Evolutionary conservation across 2,329 filamentous ascomycete genomes (phyloP).

Genomic region (Aureobasidium zeae): DNA sequence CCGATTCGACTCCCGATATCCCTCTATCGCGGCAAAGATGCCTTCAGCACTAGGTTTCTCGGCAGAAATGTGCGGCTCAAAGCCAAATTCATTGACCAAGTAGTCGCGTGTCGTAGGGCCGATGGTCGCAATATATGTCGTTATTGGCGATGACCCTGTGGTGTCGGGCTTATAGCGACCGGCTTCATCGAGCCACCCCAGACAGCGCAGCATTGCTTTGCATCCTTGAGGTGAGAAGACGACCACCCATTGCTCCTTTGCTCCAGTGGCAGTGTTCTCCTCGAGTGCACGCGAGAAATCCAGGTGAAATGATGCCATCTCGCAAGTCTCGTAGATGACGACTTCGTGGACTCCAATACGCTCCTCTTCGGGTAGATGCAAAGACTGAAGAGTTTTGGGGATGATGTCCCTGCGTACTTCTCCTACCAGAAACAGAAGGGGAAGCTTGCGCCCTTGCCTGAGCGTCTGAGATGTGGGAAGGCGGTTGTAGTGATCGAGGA

Average conservation of each 20-base stretch:
- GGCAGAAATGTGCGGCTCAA: slow-evolving; percentile 70
- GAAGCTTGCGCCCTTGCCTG: slow-evolving; percentile 40
- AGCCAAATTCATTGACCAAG: slow-evolving; percentile 54
- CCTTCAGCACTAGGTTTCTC: slow-evolving; percentile 74
- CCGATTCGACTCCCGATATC: not conserved
- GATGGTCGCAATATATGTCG: slow-evolving; percentile 70
- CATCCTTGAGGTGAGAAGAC: slow-evolving; percentile 59
- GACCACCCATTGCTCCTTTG: slow-evolving; percentile 57
- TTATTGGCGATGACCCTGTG: slow-evolving; percentile 19
- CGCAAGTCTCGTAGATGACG: slow-evolving; percentile 77
- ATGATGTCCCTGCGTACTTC: slow-evolving; percentile 87
- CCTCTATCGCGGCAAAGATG: slow-evolving; percentile 32
- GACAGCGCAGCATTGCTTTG: slow-evolving; percentile 48
- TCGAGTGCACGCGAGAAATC: slow-evolving; percentile 45
- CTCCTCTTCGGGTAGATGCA: slow-evolving; percentile 38
- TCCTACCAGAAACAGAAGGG: slow-evolving; percentile 78
- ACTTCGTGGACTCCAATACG: slow-evolving; percentile 65
- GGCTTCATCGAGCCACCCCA: slow-evolving; percentile 38
- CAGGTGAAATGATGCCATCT: slow-evolving; percentile 66
- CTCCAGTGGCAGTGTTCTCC: slow-evolving; percentile 18
- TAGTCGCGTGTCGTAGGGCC: slow-evolving; percentile 83
- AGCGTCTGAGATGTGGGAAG: slow-evolving; percentile 25
- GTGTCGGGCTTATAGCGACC: slow-evolving; percentile 27
- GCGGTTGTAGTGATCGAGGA: slow-evolving; percentile 64
- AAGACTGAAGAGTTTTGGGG: slow-evolving; percentile 63